Evolutionary conservation across 2,329 filamentous ascomycete genomes (phyloP).

Genomic region (Cercospora beticola): DNA sequence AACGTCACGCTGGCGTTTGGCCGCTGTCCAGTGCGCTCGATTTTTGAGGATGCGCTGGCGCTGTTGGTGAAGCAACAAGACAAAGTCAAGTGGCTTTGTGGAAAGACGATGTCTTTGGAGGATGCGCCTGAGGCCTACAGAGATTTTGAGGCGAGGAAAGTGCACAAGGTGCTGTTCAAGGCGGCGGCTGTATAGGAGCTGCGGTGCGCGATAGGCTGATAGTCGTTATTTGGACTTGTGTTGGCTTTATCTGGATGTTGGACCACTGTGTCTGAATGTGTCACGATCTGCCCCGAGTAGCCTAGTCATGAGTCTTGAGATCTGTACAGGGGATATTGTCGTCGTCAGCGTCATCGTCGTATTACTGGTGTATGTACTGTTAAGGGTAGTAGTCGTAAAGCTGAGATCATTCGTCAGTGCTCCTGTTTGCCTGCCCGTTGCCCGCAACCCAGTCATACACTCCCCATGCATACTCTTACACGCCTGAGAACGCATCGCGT

Average conservation of each 20-base stretch:
- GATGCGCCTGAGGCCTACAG: neutral
- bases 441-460: neutral
- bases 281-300: too few species aligned
- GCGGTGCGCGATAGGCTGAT: too few species aligned
- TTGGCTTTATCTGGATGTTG: too few species aligned
- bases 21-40: neutral
- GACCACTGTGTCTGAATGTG: too few species aligned
- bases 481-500: neutral
- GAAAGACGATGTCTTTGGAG: neutral
- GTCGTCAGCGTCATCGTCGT: neutral
- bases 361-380: constrained; percentile 1
- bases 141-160: neutral
- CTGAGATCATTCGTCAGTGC: neutral
- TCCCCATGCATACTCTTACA: neutral
- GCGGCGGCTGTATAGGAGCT: neutral
- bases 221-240: too few species aligned
- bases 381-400: neutral
- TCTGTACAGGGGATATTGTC: neutral
- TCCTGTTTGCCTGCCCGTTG: neutral
- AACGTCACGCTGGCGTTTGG: neutral
- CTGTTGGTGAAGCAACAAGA: neutral
- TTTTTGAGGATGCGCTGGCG: neutral
- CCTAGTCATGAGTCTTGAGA: too few species aligned
- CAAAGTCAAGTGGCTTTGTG: neutral
- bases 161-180: neutral